Evolutionary conservation across 116 monocot genomes (phyloP).

Genomic region (Phalaenopsis hybrid): DNA sequence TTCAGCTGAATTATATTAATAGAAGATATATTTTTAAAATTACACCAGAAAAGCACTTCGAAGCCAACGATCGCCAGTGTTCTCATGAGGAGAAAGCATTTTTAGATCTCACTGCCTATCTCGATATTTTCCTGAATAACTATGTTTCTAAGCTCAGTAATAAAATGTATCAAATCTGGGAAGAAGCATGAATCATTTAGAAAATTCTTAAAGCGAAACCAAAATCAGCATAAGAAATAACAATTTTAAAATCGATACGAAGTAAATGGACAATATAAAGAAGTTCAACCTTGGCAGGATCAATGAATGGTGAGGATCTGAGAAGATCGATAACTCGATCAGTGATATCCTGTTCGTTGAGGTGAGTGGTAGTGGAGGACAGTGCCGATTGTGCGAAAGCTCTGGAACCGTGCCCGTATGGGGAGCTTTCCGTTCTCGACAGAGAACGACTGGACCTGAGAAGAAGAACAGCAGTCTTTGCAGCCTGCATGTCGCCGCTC

Average conservation of each 20-base stretch:
- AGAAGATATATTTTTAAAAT: no score
- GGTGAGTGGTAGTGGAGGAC: not conserved
- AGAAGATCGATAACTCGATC: conserved; percentile 12
- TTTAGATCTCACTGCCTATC: no score
- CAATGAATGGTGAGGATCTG: conserved; percentile 7
- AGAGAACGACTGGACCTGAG: conserved; percentile 1
- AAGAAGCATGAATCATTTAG: no score
- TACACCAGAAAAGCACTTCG: no score
- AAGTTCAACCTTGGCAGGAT: not conserved
- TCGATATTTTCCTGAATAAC: no score
- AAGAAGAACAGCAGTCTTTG: not conserved
- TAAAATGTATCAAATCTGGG: no score
- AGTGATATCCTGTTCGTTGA: conserved; percentile 9
- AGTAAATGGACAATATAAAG: not conserved
- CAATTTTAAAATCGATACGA: not conserved
- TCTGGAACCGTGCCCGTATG: not conserved
- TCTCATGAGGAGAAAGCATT: no score
- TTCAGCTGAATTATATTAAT: no score
- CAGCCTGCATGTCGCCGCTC: not conserved
- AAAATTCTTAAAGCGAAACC: no score
- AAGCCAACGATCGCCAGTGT: no score
- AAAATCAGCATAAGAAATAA: no score
- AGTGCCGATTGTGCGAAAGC: not conserved
- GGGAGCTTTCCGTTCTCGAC: not conserved
- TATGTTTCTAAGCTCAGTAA: no score